These are phyloP conservation scores for Sugiyamaella valdiviana DNA, from an alignment of 805 yeast genomes.

Conservation along the genomic window DNA sequence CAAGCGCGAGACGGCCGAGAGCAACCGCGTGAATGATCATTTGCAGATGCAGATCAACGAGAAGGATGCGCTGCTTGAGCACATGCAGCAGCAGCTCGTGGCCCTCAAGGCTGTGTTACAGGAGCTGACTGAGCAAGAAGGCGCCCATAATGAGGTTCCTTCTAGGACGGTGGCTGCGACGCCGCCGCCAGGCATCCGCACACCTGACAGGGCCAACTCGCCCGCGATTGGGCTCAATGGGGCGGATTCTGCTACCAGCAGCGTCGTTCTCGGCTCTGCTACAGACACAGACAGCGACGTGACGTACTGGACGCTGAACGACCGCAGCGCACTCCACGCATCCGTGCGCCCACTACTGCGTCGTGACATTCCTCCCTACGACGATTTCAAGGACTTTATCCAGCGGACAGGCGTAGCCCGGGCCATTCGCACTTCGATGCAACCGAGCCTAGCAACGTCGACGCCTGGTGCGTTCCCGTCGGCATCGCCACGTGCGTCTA, in stretches of 20 bases:
- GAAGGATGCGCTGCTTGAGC: constrained; percentile 59
- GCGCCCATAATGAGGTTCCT: constrained; percentile 9
- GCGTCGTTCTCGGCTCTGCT: background rate
- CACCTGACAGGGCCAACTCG: background rate
- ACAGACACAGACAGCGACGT: constrained; percentile 1
- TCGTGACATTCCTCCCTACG: constrained; percentile 21
- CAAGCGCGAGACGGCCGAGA: constrained; percentile 48
- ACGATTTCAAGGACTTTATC: constrained; percentile 14
- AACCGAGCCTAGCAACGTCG: background rate
- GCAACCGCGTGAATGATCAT: constrained; percentile 53
- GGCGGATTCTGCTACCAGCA: background rate
- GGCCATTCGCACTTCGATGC: background rate
- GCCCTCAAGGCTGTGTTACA: constrained; percentile 57
- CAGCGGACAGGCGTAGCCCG: constrained; percentile 2
- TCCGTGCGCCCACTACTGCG: constrained; percentile 26
- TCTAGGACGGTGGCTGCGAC: background rate
- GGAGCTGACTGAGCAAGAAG: constrained; percentile 43
- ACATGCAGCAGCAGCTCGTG: constrained; percentile 58
- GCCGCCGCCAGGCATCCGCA: background rate
- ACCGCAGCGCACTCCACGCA: constrained; percentile 21
- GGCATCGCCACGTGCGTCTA: background rate
- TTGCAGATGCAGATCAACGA: constrained; percentile 74
- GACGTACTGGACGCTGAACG: constrained; percentile 14
- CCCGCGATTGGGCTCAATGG: background rate
- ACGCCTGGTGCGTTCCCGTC: constrained; percentile 8